A percentile compares a stretch with the other conserved stretches of the same genome.
Conservation (phyloP, 1,284 basidiomycete genomes). For the Puccinia triticina region DNA sequence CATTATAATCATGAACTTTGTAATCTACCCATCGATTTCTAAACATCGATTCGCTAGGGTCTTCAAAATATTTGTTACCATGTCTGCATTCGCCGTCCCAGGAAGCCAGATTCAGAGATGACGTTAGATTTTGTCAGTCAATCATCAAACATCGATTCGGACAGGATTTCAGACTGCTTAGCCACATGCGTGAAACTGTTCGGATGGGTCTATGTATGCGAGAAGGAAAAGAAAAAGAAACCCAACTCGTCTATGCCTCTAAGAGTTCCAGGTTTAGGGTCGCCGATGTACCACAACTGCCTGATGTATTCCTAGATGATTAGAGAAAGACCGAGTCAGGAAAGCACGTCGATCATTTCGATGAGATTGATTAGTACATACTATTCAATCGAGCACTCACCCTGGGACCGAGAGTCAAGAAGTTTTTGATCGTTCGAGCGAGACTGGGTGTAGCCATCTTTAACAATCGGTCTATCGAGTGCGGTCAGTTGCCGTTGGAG, state of each 20-base stretch:
- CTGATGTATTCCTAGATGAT: slow-evolving; percentile 50
- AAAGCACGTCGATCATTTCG: not conserved
- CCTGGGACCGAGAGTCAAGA: slow-evolving; percentile 43
- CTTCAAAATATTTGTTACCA: slow-evolving; percentile 89
- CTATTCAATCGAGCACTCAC: slow-evolving; percentile 20
- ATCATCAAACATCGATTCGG: slow-evolving; percentile 50
- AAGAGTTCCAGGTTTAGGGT: slow-evolving; percentile 78
- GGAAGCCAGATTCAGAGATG: not conserved
- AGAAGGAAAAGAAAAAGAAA: not conserved
- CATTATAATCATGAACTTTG: slow-evolving; percentile 82
- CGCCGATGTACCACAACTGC: slow-evolving; percentile 72
- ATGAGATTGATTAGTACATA: not conserved
- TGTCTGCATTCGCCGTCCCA: slow-evolving; percentile 65
- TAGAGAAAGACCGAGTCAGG: not conserved
- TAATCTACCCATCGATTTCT: slow-evolving; percentile 93
- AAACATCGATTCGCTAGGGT: slow-evolving; percentile 76
- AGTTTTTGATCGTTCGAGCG: slow-evolving; percentile 42
- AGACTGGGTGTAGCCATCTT: slow-evolving; percentile 46
- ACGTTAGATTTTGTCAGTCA: not conserved
- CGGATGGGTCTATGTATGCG: too few species aligned
- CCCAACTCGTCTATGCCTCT: slow-evolving; percentile 82
- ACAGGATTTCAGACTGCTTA: too few species aligned
- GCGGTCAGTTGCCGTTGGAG: not conserved
- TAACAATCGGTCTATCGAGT: not conserved
- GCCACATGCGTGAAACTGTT: too few species aligned